Evolutionary conservation across 2,329 filamentous ascomycete species (phyloP), one percentile per base, ranked within the genome.

Genomic region (Emergomyces pasteurianus): DNA sequence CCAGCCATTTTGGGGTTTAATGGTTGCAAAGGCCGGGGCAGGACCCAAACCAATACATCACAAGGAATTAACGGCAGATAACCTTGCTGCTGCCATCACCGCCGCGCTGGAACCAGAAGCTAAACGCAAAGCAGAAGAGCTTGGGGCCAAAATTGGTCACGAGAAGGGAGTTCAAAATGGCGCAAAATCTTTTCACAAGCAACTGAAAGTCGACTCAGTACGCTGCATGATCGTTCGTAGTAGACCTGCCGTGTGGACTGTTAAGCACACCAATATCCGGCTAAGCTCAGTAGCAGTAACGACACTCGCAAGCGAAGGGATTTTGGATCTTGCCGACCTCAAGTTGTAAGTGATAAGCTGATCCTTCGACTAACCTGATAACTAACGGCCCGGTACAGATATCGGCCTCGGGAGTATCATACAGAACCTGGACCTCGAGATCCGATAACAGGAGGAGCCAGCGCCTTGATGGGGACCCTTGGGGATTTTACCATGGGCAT

Each of bases 1-100:
- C 67, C 89, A 92, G 71, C 86, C 86, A 0, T 92, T 92, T 68
- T 92, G 89, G 89, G 89, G 89, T 8, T 80, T 85, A 10, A 91
- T 92, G 81, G 83, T 91, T 46, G 81, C 85, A 0, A 81, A 79
- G 62, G 87, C 88, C 7, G 86, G 87, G 10, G 89, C 88, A 6
- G 88, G 89, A 0, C 88, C 88, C 0, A 74, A 79, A 0, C 87
- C 88, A 0, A 84, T 90, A 56, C 86, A 86, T 0, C 83, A 87
- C 70, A 87, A 87, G 65, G 77, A 84, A 36, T 73, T 92, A 43
- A 90, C 83, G 0, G 79, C 81, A 0, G 83, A 86, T 31, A 86
- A 83, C 14, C 77, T 92, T 7, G 85, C 85, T 0, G 80, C 80
- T 28, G 84, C 86, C 0, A 86, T 92, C 59, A 72, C 71, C 6